Evolutionary conservation across 2,329 filamentous ascomycete species (phyloP), one percentile per base, ranked within the genome.

Genomic region (Orbilia javanica): DNA sequence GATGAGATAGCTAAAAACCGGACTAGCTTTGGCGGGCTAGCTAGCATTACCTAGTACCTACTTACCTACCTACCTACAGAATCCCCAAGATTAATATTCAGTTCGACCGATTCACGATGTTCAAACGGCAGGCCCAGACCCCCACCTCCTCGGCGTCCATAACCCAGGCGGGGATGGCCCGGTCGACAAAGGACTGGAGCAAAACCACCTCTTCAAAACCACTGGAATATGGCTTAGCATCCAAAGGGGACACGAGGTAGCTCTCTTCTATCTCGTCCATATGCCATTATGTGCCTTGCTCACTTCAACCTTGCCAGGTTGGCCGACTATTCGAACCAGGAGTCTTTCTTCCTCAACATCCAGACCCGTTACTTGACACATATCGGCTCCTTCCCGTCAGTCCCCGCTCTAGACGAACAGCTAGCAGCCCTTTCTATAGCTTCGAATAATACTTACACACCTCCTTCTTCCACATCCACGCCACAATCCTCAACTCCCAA

Each of bases 111-210:
- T 13, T 48, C 31, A 48, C 44, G 15, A 78, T 78, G 74, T 78
- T 78, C 44, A 78, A 78, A 48, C 62, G 74, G 18, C 74, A 78
- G 46, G 52, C 67, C n/a, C 74, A 78, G 44, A 78, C 74, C 42
- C 74, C 74, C 29, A 65, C 74, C 42, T 79, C 75, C 55, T 70
- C 75, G 53, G 46, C 55, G 8, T 79, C 75, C 5, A 74, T 79
- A 15, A 57, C 55, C 55, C 75, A 73, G 57, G 57, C 57, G 55
- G 75, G 75, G n/a, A 79, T 79, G 75, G 29, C 46, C 60, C 75
- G 75, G 22, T 79, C 75, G 69, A 79, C 68, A 8, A 79, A 69
- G 48, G 75, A 79, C 75, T 79, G 75, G 75, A 53, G 34, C 42
- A 73, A 69, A 66, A 48, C 48, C 48, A 52, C 71, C 4, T 29